Evolutionary conservation across 345 rosid species (phyloP).

Genomic region (Mallotus nudiflorus): DNA sequence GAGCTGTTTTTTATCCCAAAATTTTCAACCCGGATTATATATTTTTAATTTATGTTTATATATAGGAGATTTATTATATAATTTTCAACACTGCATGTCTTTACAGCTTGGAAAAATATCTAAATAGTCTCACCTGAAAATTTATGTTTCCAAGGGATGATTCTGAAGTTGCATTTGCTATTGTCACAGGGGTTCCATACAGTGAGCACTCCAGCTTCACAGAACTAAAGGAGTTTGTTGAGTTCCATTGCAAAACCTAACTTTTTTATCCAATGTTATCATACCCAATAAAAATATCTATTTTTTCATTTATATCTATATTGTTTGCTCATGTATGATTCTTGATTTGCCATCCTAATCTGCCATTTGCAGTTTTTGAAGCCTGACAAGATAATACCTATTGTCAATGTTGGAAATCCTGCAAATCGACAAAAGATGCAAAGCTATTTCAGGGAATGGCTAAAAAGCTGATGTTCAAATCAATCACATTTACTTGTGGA

Average conservation of each 20-base stretch:
- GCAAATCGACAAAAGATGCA: conserved; percentile 71
- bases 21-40: no score
- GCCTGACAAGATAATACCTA: conserved; percentile 79
- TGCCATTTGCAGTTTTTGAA: conserved; percentile 50
- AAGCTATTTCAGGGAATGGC: conserved; percentile 67
- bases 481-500: not conserved
- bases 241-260: conserved; percentile 37
- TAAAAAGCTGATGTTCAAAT: conserved; percentile 32
- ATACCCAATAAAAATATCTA: not conserved
- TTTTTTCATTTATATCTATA: conserved; percentile 4
- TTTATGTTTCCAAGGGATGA: conserved; percentile 1
- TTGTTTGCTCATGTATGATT: not conserved
- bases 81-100: no score
- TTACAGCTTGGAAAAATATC: not conserved
- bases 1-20: no score
- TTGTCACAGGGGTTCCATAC: conserved; percentile 66
- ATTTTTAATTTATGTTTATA: no score
- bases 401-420: conserved; percentile 62
- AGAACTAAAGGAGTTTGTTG: conserved; percentile 69
- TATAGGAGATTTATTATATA: no score
- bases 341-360: not conserved
- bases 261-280: not conserved
- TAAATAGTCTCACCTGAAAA: not conserved
- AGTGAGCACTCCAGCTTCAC: conserved; percentile 87
- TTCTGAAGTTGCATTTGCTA: conserved; percentile 4